Evolutionary conservation across 2,329 filamentous ascomycete genomes (phyloP).

Genomic region (Ascosphaera aggregata): DNA sequence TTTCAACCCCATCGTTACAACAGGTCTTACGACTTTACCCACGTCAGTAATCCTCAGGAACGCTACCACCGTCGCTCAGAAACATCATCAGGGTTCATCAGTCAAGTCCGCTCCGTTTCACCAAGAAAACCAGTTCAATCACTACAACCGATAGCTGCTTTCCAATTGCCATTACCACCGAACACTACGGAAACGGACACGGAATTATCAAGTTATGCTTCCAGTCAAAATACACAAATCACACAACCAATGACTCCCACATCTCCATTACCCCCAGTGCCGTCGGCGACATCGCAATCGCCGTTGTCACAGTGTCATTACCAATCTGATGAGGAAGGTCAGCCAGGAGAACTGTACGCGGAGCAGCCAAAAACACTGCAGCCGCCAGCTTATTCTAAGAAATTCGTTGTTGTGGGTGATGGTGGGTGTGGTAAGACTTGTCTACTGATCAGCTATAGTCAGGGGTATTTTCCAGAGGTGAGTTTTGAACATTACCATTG

Average conservation of each 20-base stretch:
- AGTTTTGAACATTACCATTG: slow-evolving; percentile 9
- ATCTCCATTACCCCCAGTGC: too few species aligned
- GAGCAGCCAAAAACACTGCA: slow-evolving; percentile 32
- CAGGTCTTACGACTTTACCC: too few species aligned
- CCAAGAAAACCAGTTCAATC: too few species aligned
- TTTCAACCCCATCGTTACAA: too few species aligned
- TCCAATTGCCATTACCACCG: neutral
- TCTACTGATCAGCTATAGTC: slow-evolving; percentile 92
- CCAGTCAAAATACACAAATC: neutral
- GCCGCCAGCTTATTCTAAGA: slow-evolving; percentile 87
- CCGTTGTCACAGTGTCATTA: neutral
- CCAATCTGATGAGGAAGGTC: neutral
- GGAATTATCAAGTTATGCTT: neutral
- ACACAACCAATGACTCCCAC: too few species aligned
- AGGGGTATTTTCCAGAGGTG: slow-evolving; percentile 98
- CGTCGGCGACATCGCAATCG: neutral
- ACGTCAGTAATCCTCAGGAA: neutral
- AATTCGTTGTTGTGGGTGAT: slow-evolving; percentile 96
- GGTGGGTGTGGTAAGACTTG: slow-evolving; percentile 98
- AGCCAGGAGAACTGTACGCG: neutral
- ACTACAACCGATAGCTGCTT: neutral
- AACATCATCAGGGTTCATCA: too few species aligned
- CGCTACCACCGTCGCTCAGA: too few species aligned
- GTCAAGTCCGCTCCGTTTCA: too few species aligned
- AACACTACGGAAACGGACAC: neutral